A percentile compares a stretch with the other conserved stretches of the same genome.
Conservation (phyloP, 2,329 filamentous ascomycete genomes). For the Stromatinia cepivora region DNA sequence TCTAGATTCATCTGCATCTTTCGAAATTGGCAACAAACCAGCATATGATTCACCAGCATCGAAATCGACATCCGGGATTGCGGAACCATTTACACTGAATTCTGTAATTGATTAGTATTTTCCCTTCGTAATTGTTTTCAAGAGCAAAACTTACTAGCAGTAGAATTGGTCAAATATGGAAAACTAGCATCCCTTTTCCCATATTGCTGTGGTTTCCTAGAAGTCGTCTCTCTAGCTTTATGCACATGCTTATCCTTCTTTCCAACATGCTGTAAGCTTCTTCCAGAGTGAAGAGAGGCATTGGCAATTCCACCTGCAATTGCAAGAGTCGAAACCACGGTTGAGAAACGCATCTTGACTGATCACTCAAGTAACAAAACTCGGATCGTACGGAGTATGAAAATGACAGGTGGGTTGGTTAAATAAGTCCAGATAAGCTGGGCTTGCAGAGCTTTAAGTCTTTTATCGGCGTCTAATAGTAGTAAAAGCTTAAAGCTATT, state of each 20-base stretch:
- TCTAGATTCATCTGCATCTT: constrained; percentile 49
- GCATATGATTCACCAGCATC: constrained; percentile 67
- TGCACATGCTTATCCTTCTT: constrained; percentile 13
- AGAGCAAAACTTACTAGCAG: constrained; percentile 19
- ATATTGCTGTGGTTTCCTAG: not conserved
- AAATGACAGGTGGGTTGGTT: not conserved
- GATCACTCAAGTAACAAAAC: constrained; percentile 9
- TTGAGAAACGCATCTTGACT: constrained; percentile 25
- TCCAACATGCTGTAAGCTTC: constrained; percentile 24
- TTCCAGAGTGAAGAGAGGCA: constrained; percentile 16
- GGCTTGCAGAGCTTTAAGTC: constrained; percentile 16
- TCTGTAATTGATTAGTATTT: not conserved
- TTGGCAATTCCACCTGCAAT: constrained; percentile 22
- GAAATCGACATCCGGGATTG: constrained; percentile 64
- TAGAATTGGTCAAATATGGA: constrained; percentile 20
- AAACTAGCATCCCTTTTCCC: constrained; percentile 10
- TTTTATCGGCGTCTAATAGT: not conserved
- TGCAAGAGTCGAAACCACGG: constrained; percentile 18
- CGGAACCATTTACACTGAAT: constrained; percentile 23
- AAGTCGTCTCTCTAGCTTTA: not conserved
- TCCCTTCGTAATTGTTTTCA: not conserved
- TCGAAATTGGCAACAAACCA: constrained; percentile 59
- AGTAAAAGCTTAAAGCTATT: not conserved
- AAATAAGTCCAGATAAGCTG: not conserved
- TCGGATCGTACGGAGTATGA: constrained; percentile 9